Evolutionary conservation across 805 yeast species (phyloP), one percentile per base, ranked within the genome.

Genomic region (Candida krabiensis): DNA sequence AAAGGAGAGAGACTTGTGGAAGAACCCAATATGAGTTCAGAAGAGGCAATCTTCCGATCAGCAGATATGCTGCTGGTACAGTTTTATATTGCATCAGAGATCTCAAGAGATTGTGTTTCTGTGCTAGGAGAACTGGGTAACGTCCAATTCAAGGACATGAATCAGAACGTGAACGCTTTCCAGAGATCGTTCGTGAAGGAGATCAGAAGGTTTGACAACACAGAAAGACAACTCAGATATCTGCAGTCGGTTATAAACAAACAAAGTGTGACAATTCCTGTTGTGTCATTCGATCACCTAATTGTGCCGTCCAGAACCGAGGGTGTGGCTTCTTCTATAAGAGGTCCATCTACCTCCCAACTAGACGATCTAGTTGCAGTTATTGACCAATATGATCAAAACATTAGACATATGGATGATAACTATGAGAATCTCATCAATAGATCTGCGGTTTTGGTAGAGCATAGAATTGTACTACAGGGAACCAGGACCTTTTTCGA

Each of bases 31-130:
- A 48, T 49, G 53, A 49, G 49, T 23, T 32, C 44, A 8, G 54
- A 49, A 18, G 54, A 49, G 38, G 54, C 51, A 15, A 49, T 49
- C 30, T 49, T 49, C 44, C 49, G 54, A 73, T 90, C 98, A 41
- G 98, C 98, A 83, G 95, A 86, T 56, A 95, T 93, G 98, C 79
- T 95, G 33, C 76, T 90, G 53, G 85, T 91, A 37, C 96, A 93
- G 69, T 71, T 93, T 51, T 91, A 87, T 62, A 79, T 93, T 43
- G 91, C 98, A 7, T 80, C 86, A 19, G 99, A 93, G 64, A 82
- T 86, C 30, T 79, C 96, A 6, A 72, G 97, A 46, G 95, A 89
- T 43, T 79, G 88, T 26, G 83, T 89, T n/a, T 77, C 87, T 41
- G 78, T 86, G 19, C 69, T 93, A 25, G 99, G 99, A 4, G 88